Conservation (phyloP, 192 early-diverging fungal genomes). For the Coemansia sp. region DNA sequence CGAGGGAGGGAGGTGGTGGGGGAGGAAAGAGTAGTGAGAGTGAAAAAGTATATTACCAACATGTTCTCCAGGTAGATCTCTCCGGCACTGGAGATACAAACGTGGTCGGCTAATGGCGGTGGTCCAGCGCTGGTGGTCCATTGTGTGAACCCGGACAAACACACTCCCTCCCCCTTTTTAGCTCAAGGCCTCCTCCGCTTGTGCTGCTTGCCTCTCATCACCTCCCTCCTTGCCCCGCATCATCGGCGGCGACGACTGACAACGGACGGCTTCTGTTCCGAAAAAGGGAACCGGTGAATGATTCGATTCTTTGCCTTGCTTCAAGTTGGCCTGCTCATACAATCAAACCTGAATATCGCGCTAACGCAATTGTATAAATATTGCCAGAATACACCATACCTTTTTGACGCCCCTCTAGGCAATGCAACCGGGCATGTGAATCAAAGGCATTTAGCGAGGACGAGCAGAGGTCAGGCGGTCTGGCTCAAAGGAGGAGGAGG, state of each 20-base stretch:
- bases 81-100: background rate
- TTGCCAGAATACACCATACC: background rate
- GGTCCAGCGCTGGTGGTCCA: background rate
- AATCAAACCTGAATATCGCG: background rate
- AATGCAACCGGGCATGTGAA: background rate
- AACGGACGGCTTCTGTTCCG: background rate
- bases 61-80: background rate
- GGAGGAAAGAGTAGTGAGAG: constrained; percentile 17
- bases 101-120: background rate
- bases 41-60: background rate
- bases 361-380: background rate
- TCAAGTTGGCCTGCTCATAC: background rate
- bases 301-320: background rate
- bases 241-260: background rate
- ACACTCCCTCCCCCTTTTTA: background rate
- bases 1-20: constrained; percentile 14
- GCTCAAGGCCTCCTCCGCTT: constrained; percentile 2
- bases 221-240: constrained; percentile 6
- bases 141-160: background rate
- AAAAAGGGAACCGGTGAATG: background rate
- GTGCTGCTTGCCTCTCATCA: background rate
- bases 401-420: background rate
- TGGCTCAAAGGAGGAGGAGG: background rate
- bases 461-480: background rate
- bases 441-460: background rate